A percentile compares a stretch with the other conserved stretches of the same genome.
phyloP scores from a whole-genome alignment of 108 stramenopile species.

The Nitzschia sp. region DNA sequence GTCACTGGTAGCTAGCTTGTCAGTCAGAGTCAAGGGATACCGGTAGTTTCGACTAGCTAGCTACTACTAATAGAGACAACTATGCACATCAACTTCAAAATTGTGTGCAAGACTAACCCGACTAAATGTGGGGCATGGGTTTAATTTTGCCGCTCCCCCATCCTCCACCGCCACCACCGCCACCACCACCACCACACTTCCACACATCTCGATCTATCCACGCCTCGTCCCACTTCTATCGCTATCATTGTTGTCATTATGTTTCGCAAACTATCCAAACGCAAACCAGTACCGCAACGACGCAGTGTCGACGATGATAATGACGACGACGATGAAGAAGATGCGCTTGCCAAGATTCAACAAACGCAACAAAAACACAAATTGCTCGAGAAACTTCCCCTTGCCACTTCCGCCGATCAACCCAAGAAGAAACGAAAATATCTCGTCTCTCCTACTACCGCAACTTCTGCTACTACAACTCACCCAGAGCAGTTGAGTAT shows the following conservation, averaged over 20 bases:
- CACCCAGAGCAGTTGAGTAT: constrained; percentile 6
- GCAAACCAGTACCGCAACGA: background rate
- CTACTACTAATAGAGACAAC: too few species aligned
- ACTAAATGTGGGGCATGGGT: too few species aligned
- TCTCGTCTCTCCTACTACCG: background rate
- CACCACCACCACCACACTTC: too few species aligned
- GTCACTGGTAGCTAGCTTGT: too few species aligned
- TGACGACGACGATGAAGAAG: background rate
- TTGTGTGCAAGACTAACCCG: too few species aligned
- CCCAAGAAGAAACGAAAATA: background rate
- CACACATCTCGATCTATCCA: background rate
- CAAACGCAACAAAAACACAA: constrained; percentile 31
- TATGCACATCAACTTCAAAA: too few species aligned
- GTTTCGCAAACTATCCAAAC: constrained; percentile 18
- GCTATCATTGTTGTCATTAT: background rate
- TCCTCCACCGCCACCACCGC: too few species aligned
- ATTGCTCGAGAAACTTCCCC: constrained; percentile 13
- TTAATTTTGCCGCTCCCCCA: too few species aligned
- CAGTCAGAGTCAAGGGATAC: too few species aligned
- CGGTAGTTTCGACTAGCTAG: too few species aligned
- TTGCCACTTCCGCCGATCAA: background rate
- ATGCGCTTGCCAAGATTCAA: constrained; percentile 1
- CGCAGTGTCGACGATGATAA: background rate
- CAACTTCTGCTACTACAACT: background rate
- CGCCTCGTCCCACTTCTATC: background rate